Conservation (phyloP, 2,329 filamentous ascomycete species). For the Pseudonectria foliicola region DNA sequence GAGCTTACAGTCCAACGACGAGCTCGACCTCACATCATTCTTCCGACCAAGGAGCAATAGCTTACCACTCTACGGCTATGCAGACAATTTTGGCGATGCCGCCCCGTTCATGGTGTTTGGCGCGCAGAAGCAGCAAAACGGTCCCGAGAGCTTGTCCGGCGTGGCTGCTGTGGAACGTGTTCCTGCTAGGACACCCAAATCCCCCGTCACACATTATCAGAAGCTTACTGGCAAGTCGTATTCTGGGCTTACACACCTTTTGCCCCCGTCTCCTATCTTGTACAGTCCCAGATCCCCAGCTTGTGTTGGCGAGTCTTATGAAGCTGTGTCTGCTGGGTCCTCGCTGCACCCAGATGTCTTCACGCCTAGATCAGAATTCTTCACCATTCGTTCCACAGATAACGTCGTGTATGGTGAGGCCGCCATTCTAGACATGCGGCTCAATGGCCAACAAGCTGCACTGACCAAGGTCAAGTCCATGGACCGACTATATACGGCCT, state of each 20-base stretch:
- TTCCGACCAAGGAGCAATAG: constrained; percentile 41
- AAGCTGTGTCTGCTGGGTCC: constrained; percentile 10
- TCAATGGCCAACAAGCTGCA: constrained; percentile 16
- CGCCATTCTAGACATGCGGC: constrained; percentile 30
- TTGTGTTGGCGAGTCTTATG: constrained; percentile 29
- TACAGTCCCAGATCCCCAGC: constrained; percentile 20
- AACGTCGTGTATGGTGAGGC: constrained; percentile 34
- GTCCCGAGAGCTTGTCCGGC: constrained; percentile 12
- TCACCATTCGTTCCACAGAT: constrained; percentile 28
- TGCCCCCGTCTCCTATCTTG: constrained; percentile 14
- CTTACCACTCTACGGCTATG: constrained; percentile 39
- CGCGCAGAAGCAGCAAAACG: constrained; percentile 20
- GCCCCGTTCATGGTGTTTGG: constrained; percentile 45
- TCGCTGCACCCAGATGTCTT: constrained; percentile 15
- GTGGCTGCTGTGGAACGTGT: constrained; percentile 10
- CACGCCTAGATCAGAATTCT: constrained; percentile 28
- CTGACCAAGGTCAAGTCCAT: constrained; percentile 31
- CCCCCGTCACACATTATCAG: constrained; percentile 24
- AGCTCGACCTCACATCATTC: constrained; percentile 38
- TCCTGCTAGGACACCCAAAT: constrained; percentile 17
- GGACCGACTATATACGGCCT: constrained; percentile 26
- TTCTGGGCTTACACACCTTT: constrained; percentile 11
- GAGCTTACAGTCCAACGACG: constrained; percentile 41
- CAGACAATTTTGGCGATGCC: constrained; percentile 36
- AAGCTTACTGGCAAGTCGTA: constrained; percentile 17